Evolutionary conservation across 2,329 filamentous ascomycete species (phyloP).

Genomic region (Exophiala alcalophila): DNA sequence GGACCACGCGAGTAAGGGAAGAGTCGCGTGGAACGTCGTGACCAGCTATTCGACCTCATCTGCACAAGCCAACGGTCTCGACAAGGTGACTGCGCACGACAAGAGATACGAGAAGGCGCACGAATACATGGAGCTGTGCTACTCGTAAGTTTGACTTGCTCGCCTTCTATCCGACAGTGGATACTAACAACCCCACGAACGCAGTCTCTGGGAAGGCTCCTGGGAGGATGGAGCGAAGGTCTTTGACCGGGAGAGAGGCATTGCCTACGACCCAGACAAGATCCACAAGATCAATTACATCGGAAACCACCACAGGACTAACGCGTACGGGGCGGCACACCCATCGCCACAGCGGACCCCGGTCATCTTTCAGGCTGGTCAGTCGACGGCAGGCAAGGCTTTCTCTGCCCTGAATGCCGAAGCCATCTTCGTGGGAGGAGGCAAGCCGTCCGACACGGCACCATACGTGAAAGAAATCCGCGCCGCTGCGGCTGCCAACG

Average conservation of each 20-base stretch:
- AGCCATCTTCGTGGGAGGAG: slow-evolving; percentile 47
- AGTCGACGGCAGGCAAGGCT: slow-evolving; percentile 44
- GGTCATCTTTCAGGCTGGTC: slow-evolving; percentile 48
- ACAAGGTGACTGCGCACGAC: slow-evolving; percentile 59
- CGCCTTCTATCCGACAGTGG: too few relatives aligned
- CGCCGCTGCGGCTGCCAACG: slow-evolving; percentile 41
- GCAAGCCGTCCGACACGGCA: slow-evolving; percentile 41
- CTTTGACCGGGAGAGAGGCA: slow-evolving; percentile 51
- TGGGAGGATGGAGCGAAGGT: slow-evolving; percentile 47
- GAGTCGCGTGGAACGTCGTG: slow-evolving; percentile 68
- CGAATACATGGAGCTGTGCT: slow-evolving; percentile 47
- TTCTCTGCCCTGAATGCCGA: slow-evolving; percentile 47
- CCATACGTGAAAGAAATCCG: slow-evolving; percentile 44
- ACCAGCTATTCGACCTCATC: slow-evolving; percentile 63
- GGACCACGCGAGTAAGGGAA: slow-evolving; percentile 64
- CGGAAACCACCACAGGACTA: slow-evolving; percentile 43
- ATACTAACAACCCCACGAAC: too few relatives aligned
- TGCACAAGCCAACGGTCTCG: slow-evolving; percentile 59
- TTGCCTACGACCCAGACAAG: slow-evolving; percentile 50
- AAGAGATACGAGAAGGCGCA: slow-evolving; percentile 63
- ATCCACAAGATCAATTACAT: slow-evolving; percentile 64
- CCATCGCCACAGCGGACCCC: slow-evolving; percentile 49
- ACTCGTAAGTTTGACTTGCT: slow-evolving; percentile 3
- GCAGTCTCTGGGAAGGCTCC: slow-evolving; percentile 37
- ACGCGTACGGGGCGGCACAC: slow-evolving; percentile 43